Evolutionary conservation across 2,329 filamentous ascomycete genomes (phyloP).

Genomic region (Pyricularia sp.): DNA sequence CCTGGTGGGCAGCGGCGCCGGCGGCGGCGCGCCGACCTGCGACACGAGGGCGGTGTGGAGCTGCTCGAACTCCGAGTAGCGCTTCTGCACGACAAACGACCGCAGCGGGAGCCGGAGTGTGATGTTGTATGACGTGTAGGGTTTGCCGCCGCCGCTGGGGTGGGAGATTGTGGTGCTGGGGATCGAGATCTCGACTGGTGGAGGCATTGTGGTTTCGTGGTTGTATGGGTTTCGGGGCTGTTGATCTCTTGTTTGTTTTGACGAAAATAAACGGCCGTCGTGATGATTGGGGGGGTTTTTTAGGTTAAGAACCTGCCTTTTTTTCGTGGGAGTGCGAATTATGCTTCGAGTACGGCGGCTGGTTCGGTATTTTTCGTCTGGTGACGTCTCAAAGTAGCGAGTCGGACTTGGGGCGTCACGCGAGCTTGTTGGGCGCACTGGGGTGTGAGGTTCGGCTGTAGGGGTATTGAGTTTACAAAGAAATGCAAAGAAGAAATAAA

Average conservation of each 20-base stretch:
- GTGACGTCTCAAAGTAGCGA: not conserved
- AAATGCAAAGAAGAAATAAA: not conserved
- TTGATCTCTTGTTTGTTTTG: not conserved
- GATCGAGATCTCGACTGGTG: constrained; percentile 54
- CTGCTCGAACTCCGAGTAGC: constrained; percentile 65
- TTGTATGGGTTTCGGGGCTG: not conserved
- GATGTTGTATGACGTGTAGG: constrained; percentile 69
- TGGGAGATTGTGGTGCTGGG: constrained; percentile 44
- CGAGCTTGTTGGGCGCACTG: not conserved
- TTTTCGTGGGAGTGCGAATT: not conserved
- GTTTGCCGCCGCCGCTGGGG: constrained; percentile 40
- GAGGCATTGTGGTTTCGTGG: constrained; percentile 35
- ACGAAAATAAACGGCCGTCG: not conserved
- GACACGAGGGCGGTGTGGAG: constrained; percentile 51
- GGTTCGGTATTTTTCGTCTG: not conserved
- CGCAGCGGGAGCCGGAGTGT: constrained; percentile 63
- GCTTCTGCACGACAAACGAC: constrained; percentile 63
- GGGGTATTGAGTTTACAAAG: not conserved
- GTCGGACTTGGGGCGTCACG: not conserved
- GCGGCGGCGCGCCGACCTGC: constrained; percentile 50
- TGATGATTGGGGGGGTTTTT: not conserved
- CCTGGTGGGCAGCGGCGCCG: constrained; percentile 55
- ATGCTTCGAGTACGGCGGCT: not conserved
- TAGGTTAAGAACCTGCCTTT: not conserved
- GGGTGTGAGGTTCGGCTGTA: not conserved